These are phyloP conservation scores for Rhodosporidiobolus odoratus DNA, from an alignment of 768 basidiomycete genomes.

Conservation along the genomic window DNA sequence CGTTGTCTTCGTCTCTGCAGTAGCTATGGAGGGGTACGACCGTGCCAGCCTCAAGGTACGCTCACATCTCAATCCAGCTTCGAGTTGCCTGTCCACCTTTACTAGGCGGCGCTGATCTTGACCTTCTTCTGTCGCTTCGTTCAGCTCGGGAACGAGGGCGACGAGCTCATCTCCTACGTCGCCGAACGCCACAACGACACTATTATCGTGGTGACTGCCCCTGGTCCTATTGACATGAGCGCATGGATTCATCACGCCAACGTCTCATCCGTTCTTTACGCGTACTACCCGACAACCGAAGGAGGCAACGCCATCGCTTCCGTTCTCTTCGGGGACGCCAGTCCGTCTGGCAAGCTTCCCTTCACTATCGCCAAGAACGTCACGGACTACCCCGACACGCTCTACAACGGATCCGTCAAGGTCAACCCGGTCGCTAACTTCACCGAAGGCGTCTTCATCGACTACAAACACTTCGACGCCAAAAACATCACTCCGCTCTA, in stretches of 20 bases:
- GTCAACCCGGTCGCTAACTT: conserved; percentile 32
- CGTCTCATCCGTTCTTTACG: conserved; percentile 4
- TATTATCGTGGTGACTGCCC: conserved; percentile 40
- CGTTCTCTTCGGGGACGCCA: conserved; percentile 59
- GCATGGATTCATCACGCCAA: conserved; percentile 50
- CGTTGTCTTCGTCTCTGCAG: conserved; percentile 35
- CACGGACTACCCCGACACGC: conserved; percentile 37
- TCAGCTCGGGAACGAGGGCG: conserved; percentile 26
- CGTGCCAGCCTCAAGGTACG: conserved; percentile 28
- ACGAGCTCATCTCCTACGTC: conserved; percentile 42
- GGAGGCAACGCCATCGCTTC: conserved; percentile 58
- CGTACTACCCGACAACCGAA: conserved; percentile 50
- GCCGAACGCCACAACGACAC: conserved; percentile 40
- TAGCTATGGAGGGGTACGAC: conserved; percentile 37
- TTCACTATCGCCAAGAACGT: conserved; percentile 34
- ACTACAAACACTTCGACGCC: conserved; percentile 46
- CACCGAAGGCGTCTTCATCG: conserved; percentile 44
- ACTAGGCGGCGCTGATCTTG: no score
- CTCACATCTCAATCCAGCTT: no score
- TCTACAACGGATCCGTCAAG: conserved; percentile 8
- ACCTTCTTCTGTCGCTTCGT: no score
- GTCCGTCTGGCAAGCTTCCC: conserved; percentile 58
- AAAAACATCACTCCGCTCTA: conserved; percentile 34
- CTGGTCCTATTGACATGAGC: conserved; percentile 54
- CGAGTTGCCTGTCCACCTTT: no score